Conservation (phyloP, 1,139 yeast species). For the Kodamaea sp. region DNA sequence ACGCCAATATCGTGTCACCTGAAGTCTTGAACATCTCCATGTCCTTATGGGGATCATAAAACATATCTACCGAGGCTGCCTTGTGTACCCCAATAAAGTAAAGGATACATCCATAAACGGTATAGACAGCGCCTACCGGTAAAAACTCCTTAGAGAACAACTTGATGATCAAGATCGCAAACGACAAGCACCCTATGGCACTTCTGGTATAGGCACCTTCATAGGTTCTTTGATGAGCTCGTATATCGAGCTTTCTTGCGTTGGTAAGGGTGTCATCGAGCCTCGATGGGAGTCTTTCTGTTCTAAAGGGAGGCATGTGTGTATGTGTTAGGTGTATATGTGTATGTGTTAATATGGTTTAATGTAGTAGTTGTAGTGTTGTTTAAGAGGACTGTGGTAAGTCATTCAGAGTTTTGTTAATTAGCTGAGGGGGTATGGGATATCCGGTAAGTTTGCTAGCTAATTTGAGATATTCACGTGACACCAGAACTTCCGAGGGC, state of each 20-base stretch:
- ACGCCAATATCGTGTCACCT: conserved; percentile 49
- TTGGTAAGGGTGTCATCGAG: conserved; percentile 34
- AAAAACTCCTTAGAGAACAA: conserved; percentile 54
- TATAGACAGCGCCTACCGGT: conserved; percentile 54
- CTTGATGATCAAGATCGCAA: conserved; percentile 49
- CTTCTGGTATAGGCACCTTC: conserved; percentile 63
- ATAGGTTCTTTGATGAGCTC: conserved; percentile 64
- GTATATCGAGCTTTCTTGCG: conserved; percentile 47
- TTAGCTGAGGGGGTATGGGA: too few species aligned
- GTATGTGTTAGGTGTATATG: too few species aligned
- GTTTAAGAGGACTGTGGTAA: too few species aligned
- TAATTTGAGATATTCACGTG: too few species aligned
- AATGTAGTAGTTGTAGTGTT: too few species aligned
- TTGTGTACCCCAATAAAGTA: conserved; percentile 51
- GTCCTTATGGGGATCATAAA: conserved; percentile 43
- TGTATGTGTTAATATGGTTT: too few species aligned
- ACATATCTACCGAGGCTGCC: conserved; percentile 46
- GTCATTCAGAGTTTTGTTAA: too few species aligned
- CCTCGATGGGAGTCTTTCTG: conserved; percentile 33
- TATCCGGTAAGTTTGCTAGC: too few species aligned
- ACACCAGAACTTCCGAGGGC: too few species aligned
- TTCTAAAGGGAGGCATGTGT: conserved; percentile 2
- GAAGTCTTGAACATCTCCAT: conserved; percentile 49
- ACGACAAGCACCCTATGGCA: conserved; percentile 49
- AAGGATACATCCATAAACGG: conserved; percentile 50